phyloP scores from a whole-genome alignment of 768 basidiomycete genomes.

The Cyclocybe aegerita region DNA sequence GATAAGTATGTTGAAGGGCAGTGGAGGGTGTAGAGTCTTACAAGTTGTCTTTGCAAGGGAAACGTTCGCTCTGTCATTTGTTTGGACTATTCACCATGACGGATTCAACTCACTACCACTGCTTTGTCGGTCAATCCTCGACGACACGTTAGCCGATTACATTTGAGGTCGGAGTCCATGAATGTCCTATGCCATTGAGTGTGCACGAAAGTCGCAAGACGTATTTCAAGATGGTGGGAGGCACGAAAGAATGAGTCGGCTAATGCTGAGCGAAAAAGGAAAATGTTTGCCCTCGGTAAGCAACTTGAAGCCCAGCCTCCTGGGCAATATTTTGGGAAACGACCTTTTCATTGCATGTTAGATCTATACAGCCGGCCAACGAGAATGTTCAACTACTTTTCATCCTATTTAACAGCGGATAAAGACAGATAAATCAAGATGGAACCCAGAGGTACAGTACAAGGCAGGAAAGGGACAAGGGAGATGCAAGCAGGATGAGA shows the following conservation, averaged over 20 bases:
- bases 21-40: constrained; percentile 7
- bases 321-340: no score
- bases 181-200: background rate
- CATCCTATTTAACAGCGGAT: background rate
- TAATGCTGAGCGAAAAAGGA: constrained; percentile 4
- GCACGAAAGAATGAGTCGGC: constrained; percentile 1
- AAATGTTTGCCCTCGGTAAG: constrained; percentile 7
- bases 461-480: constrained; percentile 1
- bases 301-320: background rate
- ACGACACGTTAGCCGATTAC: constrained; percentile 78
- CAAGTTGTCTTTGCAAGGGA: constrained; percentile 25
- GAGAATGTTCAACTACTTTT: background rate
- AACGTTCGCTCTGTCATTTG: background rate
- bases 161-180: constrained; percentile 79
- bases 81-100: background rate
- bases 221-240: background rate
- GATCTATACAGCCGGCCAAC: no score
- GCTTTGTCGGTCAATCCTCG: constrained; percentile 71
- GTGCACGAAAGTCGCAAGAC: background rate
- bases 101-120: constrained; percentile 65
- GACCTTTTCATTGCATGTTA: no score
- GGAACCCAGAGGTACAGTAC: constrained; percentile 4
- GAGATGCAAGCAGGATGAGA: background rate
- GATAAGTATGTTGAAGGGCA: background rate
- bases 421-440: background rate